Base-by-base conservation (phyloP, 495 filamentous ascomycete genomes). In the Xylaria palmicola region DNA sequence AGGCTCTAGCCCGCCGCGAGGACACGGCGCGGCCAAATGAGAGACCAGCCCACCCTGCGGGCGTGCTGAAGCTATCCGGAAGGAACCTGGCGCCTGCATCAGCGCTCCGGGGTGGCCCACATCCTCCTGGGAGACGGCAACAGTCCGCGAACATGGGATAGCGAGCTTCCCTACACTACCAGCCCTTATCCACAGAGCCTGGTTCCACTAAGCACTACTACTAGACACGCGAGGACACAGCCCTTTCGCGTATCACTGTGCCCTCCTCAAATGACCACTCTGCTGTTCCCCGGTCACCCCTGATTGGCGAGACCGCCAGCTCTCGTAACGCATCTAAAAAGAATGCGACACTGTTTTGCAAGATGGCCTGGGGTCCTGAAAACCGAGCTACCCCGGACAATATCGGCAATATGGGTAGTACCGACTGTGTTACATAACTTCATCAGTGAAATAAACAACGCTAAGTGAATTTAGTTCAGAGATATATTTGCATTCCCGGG, bases 81-180 rank as follows among this genome's bases (percentile, higher is more conserved):
- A 50, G 34, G 37, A 20, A 32, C 34, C 34, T 50, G 27, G 45
- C 47, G 47, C 47, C 57, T 60, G 57, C 47, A 60, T 51, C 47
- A 13, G 50, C 4, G 17, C 22, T 51, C 44, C 36, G 40, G 27
- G 45, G 40, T 58, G 41, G 65, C 59, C 59, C 66, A 65, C 67
- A 60, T 64, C 39, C 59, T 30, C 64, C 40, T 30, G 26, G 43
- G 53, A 27, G 47, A 53, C 44, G 68, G 68, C 66, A 71, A 66
- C 50, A 62, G 55, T 71, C 68, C 63, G 68, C 68, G 68, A 71
- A 60, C 66, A 68, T 65, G 68, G 63, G 65, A 67, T 48, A 9
- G 55, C 41, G 29, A 60, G 55, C 47, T 36, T 60, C 40, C 56
- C n/a, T n/a, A 40, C 34, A 52, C 19, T 17, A 52, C 34, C 56